Evolutionary conservation across 768 basidiomycete species (phyloP), one percentile per base, ranked within the genome.

Genomic region (Exsudoporus frostii): DNA sequence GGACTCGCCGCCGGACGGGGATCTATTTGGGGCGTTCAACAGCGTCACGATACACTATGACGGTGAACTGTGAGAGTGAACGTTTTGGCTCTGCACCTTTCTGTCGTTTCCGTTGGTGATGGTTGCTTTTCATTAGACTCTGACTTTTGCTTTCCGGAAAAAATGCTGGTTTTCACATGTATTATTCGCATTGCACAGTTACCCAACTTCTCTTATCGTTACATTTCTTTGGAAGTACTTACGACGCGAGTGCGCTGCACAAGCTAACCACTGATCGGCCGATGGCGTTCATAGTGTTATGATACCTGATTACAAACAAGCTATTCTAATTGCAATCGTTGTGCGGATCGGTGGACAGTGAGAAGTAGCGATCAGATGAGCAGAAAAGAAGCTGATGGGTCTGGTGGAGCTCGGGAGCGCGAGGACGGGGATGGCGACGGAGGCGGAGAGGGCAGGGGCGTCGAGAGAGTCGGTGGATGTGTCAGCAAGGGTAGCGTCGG

Each of bases 31-130:
- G 47, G 88, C 81, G 42, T 97, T 97, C 73, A 88, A 85, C 65
- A 92, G 90, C 70, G 90, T 97, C 65, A 97, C 94, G 50, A 73
- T 89, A 68, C 82, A 89, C 61, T 84, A 92, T 72, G 90, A 92
- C 62, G 90, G 88, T 54, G 89, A 90, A 59, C 29, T 69, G 55
- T 73, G 67, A 40, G 9, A 27, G 27, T 27, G 29, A 29, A 10
- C 29, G 7, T 29, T 29, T 29, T 29, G 29, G 29, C 10, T 29
- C 10, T 27, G 27, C 27, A 27, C 8, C 8, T 27, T 8, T 25
- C 53, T 50, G 58, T 62, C 50, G 41, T 58, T 67, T 58, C 49
- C 19, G 48, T 50, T 44, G 37, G 50, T 22, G 17, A 19, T 22
- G 41, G 30, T 54, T 49, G 46, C 45, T 39, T 36, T 59, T 62